A percentile compares a stretch with the other conserved stretches of the same genome.
These are phyloP conservation scores for Psidium friedrichsthalianum DNA, from an alignment of 345 rosid species.

Conservation along the genomic window DNA sequence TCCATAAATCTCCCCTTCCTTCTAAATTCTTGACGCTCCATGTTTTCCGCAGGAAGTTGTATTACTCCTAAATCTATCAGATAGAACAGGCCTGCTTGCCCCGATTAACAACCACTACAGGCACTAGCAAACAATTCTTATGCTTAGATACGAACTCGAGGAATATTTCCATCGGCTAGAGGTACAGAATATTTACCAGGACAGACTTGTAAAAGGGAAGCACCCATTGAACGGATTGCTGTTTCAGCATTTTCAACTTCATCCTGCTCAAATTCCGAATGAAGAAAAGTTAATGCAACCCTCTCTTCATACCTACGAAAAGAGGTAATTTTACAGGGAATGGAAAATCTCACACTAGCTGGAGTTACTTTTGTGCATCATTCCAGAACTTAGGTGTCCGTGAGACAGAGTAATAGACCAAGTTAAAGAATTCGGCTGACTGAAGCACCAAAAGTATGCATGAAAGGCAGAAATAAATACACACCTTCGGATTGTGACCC, in stretches of 20 bases:
- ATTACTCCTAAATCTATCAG: neutral
- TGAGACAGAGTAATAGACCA: neutral
- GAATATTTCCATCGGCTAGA: neutral
- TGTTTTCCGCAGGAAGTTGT: neutral
- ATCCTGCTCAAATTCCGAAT: conserved; percentile 20
- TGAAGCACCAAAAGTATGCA: neutral
- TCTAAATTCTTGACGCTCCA: neutral
- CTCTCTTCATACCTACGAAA: neutral
- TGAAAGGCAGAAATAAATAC: neutral
- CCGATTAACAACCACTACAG: neutral
- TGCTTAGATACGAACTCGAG: neutral
- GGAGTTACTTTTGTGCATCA: neutral
- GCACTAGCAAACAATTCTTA: neutral
- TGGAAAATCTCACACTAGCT: neutral
- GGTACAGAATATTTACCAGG: conserved; percentile 24
- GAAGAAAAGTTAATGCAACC: neutral
- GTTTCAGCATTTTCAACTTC: conserved; percentile 62
- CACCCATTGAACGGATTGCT: conserved; percentile 70
- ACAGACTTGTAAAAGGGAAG: conserved; percentile 45
- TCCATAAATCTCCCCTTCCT: neutral
- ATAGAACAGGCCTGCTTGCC: neutral
- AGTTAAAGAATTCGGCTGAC: neutral
- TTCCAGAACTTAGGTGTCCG: neutral
- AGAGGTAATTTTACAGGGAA: neutral
- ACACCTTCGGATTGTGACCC: conserved; percentile 87